Evolutionary conservation across 306 rosid genomes (phyloP), one percentile per base, ranked within the genome.

Genomic region (Glycine soja): DNA sequence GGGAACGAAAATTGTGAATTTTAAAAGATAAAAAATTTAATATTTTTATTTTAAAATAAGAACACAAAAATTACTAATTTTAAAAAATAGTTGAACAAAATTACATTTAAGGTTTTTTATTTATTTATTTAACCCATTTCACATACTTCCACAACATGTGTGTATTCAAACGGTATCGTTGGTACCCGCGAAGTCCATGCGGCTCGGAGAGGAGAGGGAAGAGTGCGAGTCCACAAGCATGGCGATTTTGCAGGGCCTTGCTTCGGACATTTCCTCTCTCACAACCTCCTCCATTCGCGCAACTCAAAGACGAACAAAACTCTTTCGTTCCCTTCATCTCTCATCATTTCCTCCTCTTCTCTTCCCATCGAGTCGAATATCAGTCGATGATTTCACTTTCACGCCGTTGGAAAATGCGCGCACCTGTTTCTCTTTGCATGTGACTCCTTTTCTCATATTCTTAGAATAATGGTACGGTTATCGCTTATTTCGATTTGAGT

Each of bases 161-260:
- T 8, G 30, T 18, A 72, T 80, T 48, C 57, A 72, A 74, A 73
- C 11, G 42, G 42, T 42, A 34, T 36, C 47, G 40, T 57, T 15
- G 48, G 82, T 45, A 47, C 59, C 72, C 75, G 82, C 77, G 68
- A 54, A 76, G 38, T 48, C 70, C 78, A 56, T 19, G 80, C 65
- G 62, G 16, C 56, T 59, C 56, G 70, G 79, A 10, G 72, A 70
- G 81, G 76, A 36, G 82, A 12, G 81, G 19, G 63, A 77, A 65
- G 81, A 64, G 83, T 81, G 80, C 84, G 92, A 76, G 56, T 84
- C 90, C 88, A 56, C 78, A 83, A 80, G 61, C 59, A 83, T 90
- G 97, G 92, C 93, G 90, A 88, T 78, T 86, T 62, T 88, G 88
- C 85, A 85, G 97, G 94, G 52, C 57, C 45, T 80, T 42, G 46